Percentiles rank a stretch among this genome's conserved stretches.
Evolutionary conservation across 108 stramenopile genomes (phyloP).

Genomic region (Epithemia pelagica): DNA sequence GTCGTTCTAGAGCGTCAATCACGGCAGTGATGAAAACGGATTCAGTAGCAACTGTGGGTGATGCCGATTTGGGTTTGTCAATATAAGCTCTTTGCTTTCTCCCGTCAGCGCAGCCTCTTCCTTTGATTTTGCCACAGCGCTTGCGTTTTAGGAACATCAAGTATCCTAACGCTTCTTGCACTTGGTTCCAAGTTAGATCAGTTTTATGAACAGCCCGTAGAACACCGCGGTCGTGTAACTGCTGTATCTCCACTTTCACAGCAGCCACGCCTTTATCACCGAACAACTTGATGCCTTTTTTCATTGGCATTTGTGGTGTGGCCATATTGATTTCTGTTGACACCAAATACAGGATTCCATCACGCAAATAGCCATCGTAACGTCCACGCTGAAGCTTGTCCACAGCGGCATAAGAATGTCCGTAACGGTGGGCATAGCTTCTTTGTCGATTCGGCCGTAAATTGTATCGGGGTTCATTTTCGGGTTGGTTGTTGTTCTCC

Average conservation of each 20-base stretch:
- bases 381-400: too few species aligned
- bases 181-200: conserved; percentile 10
- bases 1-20: conserved; percentile 23
- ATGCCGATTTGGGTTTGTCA: conserved; percentile 21
- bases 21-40: conserved; percentile 20
- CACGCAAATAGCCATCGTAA: too few species aligned
- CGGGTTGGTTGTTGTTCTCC: too few species aligned
- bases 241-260: conserved; percentile 28
- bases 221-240: conserved; percentile 25
- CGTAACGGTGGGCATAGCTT: too few species aligned
- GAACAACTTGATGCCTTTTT: conserved; percentile 7
- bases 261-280: conserved; percentile 23
- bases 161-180: neutral
- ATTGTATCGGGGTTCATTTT: too few species aligned
- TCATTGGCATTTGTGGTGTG: conserved; percentile 2
- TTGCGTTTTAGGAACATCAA: conserved; percentile 23
- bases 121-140: conserved; percentile 14
- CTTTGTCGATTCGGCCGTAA: too few species aligned
- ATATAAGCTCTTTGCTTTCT: conserved; percentile 25
- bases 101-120: conserved; percentile 25
- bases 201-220: neutral
- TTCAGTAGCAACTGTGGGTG: conserved; percentile 32
- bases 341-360: too few species aligned
- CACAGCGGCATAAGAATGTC: too few species aligned
- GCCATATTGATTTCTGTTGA: too few species aligned